Conservation (phyloP, 2,329 filamentous ascomycete genomes). For the Trichoderma simmonsii region DNA sequence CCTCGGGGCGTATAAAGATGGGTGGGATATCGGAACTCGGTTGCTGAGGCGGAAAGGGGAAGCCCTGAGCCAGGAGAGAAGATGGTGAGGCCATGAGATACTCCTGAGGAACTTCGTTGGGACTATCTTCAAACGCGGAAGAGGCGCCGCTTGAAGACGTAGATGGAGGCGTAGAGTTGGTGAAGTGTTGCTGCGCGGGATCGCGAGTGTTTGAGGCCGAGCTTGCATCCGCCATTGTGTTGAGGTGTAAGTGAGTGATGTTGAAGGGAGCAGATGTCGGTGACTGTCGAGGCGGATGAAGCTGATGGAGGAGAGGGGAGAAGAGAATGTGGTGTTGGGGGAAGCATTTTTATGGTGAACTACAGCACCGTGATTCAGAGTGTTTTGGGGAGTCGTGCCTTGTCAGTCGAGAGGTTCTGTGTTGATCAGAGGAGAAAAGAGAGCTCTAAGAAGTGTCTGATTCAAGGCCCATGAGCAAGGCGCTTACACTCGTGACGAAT, state of each 20-base stretch:
- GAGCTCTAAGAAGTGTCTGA: background rate
- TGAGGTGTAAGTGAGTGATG: background rate
- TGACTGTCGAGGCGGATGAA: background rate
- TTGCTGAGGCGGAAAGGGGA: background rate
- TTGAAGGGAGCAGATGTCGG: background rate
- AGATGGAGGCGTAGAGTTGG: background rate
- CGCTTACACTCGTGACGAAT: background rate
- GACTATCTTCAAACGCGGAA: background rate
- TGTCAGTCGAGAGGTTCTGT: background rate
- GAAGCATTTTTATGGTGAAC: background rate
- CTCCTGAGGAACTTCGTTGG: background rate
- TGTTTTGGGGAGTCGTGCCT: background rate
- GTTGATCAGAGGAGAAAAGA: background rate
- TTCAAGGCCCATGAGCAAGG: background rate
- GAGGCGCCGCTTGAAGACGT: background rate
- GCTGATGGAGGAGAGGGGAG: background rate
- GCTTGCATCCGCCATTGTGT: background rate
- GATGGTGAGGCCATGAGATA: constrained; percentile 4
- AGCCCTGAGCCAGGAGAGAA: background rate
- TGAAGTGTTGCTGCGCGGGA: background rate
- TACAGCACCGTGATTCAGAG: constrained; percentile 14
- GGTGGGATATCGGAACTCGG: background rate
- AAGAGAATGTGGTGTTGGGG: background rate
- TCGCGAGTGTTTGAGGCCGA: background rate
- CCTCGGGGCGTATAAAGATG: background rate